Conservation (phyloP, 345 rosid genomes). For the Linum tenue region DNA sequence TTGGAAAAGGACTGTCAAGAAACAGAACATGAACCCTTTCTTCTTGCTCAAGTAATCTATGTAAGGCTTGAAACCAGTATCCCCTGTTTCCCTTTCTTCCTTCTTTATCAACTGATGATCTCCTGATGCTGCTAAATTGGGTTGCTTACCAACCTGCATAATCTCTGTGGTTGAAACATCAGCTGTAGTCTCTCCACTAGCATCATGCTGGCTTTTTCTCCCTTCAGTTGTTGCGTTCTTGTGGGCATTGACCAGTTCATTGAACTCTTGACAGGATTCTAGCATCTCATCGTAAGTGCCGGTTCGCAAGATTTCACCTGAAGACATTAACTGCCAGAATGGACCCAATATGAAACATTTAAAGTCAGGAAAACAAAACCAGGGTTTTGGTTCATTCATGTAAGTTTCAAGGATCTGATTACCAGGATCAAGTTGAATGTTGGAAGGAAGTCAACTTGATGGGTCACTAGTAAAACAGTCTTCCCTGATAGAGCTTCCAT, state of each 20-base stretch:
- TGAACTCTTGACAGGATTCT: not conserved
- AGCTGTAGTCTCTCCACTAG: not conserved
- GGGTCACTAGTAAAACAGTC: conserved; percentile 37
- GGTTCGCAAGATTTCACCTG: not conserved
- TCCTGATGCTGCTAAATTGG: not conserved
- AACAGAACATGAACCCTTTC: conserved; percentile 14
- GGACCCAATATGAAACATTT: not conserved
- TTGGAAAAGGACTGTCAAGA: conserved; percentile 7
- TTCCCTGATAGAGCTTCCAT: conserved; percentile 20
- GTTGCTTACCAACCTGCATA: not conserved
- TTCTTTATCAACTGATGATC: conserved; percentile 29
- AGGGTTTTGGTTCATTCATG: not conserved
- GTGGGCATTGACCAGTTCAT: not conserved
- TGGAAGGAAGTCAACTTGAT: conserved; percentile 36
- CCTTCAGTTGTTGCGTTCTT: not conserved
- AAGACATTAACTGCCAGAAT: not conserved
- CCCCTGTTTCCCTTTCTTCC: conserved; percentile 33
- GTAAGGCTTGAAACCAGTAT: conserved; percentile 21
- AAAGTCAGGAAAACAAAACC: not conserved
- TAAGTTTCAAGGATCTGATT: not conserved
- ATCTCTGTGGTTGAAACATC: not conserved
- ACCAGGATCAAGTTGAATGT: conserved; percentile 32
- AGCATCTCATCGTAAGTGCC: not conserved
- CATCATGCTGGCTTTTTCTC: not conserved
- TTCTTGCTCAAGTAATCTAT: conserved; percentile 22